Conservation (phyloP, 148 eudicot species). For the Rhododendron griersonianum region DNA sequence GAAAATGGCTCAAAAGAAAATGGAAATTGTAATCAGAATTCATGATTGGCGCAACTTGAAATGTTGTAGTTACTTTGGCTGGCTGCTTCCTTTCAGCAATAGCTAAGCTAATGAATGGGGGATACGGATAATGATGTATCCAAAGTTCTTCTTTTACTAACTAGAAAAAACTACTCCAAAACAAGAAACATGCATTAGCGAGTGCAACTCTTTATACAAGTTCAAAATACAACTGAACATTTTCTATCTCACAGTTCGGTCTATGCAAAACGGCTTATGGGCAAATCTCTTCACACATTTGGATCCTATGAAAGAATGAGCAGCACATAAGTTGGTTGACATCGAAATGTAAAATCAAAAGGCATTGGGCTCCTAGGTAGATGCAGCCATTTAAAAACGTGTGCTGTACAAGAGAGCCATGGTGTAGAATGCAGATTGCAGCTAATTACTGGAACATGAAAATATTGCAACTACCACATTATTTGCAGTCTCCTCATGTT, state of each 20-base stretch:
- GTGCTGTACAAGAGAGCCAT: background rate
- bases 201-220: background rate
- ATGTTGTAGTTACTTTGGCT: background rate
- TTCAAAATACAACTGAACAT: background rate
- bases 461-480: background rate
- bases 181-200: no score
- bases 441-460: background rate
- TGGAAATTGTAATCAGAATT: background rate
- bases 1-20: background rate
- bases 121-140: background rate
- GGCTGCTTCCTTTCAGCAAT: background rate
- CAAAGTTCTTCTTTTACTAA: background rate
- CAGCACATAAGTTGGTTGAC: background rate
- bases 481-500: background rate
- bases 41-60: background rate
- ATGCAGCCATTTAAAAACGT: background rate
- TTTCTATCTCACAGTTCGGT: background rate
- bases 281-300: background rate
- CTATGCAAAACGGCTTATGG: background rate
- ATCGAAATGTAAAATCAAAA: background rate
- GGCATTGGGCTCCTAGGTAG: background rate
- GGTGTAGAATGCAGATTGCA: background rate
- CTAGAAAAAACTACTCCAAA: no score
- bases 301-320: background rate
- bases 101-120: background rate